Conservation (phyloP, 257 asterid species). For the Nemophila menziesii region DNA sequence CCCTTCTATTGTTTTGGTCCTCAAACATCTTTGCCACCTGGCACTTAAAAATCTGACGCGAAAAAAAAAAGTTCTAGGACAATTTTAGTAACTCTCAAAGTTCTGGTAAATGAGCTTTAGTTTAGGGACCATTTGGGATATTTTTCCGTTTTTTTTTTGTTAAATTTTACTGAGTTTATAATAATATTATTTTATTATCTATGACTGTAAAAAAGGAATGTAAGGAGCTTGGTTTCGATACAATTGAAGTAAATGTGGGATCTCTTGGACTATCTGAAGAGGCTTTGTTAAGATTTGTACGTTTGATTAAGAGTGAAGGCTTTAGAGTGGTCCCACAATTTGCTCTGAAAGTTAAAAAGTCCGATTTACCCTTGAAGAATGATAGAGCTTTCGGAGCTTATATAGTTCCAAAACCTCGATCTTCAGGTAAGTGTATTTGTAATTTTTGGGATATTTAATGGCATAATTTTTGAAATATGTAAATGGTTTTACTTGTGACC, state of each 20-base stretch:
- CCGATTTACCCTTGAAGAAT: constrained; percentile 46
- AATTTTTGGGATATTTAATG: too few species aligned
- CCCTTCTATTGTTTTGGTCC: too few species aligned
- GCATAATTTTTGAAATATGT: too few species aligned
- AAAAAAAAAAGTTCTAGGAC: too few species aligned
- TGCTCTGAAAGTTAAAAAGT: constrained; percentile 63
- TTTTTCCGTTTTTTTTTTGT: neutral
- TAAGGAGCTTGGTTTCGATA: constrained; percentile 73
- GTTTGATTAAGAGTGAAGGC: constrained; percentile 72
- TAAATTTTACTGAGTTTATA: neutral
- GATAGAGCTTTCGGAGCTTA: constrained; percentile 82
- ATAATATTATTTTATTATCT: neutral
- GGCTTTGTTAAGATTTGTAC: constrained; percentile 71
- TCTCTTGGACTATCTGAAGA: constrained; percentile 82
- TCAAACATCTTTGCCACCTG: too few species aligned
- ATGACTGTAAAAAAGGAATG: constrained; percentile 49
- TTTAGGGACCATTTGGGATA: too few species aligned
- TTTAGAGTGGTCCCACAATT: constrained; percentile 80
- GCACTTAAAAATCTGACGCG: too few species aligned
- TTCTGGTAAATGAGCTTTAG: too few species aligned
- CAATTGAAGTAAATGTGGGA: constrained; percentile 72
- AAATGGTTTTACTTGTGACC: too few species aligned
- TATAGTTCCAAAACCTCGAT: constrained; percentile 46
- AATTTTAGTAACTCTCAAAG: too few species aligned
- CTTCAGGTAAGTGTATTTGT: too few species aligned